Evolutionary conservation across 2,329 filamentous ascomycete genomes (phyloP).

Genomic region (Hirsutella minnesotensis): DNA sequence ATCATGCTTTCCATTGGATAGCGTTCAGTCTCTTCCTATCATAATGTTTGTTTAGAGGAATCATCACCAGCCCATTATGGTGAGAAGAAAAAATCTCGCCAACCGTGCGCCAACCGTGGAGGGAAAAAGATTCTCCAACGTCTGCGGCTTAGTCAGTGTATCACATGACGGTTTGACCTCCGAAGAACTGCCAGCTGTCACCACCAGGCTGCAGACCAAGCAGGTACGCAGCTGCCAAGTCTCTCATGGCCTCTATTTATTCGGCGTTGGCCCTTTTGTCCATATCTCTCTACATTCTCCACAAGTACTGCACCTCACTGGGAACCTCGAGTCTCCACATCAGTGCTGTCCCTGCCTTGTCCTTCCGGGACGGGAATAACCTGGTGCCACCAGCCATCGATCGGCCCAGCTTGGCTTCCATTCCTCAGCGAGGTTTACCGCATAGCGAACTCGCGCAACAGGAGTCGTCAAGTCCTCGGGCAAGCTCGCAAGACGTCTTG

Average conservation of each 20-base stretch:
- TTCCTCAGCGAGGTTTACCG: too few relatives aligned
- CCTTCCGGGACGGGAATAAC: background rate
- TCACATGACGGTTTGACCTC: too few relatives aligned
- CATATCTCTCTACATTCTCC: background rate
- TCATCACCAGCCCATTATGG: slow-evolving; percentile 47
- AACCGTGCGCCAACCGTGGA: background rate
- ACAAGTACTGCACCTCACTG: background rate
- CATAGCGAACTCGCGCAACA: background rate
- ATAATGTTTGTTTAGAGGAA: slow-evolving; percentile 39
- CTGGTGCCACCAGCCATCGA: background rate
- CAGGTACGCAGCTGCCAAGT: too few relatives aligned
- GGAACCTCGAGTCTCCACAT: background rate
- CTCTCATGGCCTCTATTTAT: too few relatives aligned
- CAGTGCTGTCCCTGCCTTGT: background rate
- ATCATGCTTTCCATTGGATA: slow-evolving; percentile 44
- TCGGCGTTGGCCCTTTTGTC: background rate
- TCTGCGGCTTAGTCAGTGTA: too few relatives aligned
- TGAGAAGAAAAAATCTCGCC: slow-evolving; percentile 5
- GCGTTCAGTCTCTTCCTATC: slow-evolving; percentile 61
- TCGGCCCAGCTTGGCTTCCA: too few relatives aligned
- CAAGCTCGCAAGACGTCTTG: background rate
- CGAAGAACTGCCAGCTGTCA: background rate
- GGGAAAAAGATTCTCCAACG: background rate
- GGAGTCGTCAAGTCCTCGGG: background rate
- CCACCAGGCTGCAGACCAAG: too few relatives aligned